A percentile compares a stretch with the other conserved stretches of the same genome.
These are phyloP conservation scores for Uronychia binucleata DNA, from an alignment of 73 alveolate genomes.

Conservation along the genomic window DNA sequence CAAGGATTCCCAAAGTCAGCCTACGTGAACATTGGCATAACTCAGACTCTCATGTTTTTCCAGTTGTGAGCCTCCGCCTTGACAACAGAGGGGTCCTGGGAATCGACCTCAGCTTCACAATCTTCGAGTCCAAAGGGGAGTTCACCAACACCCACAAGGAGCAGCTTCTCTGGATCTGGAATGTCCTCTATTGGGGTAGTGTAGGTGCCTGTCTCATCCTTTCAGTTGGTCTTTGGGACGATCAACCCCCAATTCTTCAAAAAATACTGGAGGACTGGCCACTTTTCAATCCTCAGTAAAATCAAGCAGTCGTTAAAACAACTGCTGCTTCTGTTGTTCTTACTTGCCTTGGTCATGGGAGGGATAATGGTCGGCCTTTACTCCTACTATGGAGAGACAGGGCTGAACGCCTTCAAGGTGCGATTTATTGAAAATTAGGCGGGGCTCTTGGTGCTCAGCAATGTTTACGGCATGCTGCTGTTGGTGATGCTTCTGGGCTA, in stretches of 20 bases:
- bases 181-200: conserved; percentile 54
- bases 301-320: conserved; percentile 32
- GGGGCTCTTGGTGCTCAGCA: conserved; percentile 24
- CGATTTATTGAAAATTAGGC: neutral
- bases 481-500: conserved; percentile 35
- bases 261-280: conserved; percentile 62
- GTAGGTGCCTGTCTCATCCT: neutral
- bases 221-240: conserved; percentile 24
- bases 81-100: conserved; percentile 31
- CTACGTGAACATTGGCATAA: conserved; percentile 48
- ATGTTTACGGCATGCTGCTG: conserved; percentile 43
- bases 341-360: conserved; percentile 17
- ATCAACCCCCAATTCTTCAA: conserved; percentile 34
- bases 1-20: conserved; percentile 58
- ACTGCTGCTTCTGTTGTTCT: conserved; percentile 24
- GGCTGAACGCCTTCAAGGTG: conserved; percentile 28
- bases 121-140: conserved; percentile 7
- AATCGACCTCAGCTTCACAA: conserved; percentile 34
- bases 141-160: neutral
- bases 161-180: conserved; percentile 34
- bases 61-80: neutral
- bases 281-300: conserved; percentile 29
- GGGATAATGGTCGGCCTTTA: conserved; percentile 6
- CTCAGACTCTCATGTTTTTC: conserved; percentile 20
- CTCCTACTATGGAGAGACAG: conserved; percentile 16